These are phyloP conservation scores for Globisporangium mamillatum DNA, from an alignment of 352 stramenopile species.

Conservation along the genomic window DNA sequence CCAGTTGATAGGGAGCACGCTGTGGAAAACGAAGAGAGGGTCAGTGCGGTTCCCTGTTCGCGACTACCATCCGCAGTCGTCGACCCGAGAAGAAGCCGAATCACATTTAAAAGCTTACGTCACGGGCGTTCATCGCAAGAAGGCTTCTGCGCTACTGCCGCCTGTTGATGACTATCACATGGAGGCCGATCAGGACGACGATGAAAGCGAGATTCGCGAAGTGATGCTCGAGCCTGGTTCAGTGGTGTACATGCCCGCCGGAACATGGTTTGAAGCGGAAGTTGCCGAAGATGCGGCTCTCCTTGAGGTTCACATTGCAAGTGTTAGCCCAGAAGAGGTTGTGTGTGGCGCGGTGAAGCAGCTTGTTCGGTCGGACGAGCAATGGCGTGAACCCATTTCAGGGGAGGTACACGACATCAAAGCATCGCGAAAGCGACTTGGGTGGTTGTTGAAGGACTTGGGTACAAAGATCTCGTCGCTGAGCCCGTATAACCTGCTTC, in stretches of 20 bases:
- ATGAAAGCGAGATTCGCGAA: conserved; percentile 1
- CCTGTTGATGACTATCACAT: conserved; percentile 19
- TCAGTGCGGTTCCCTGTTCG: conserved; percentile 23
- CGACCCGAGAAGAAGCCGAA: conserved; percentile 1
- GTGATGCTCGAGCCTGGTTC: conserved; percentile 31
- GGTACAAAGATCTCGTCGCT: conserved; percentile 17
- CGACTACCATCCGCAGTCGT: conserved; percentile 26
- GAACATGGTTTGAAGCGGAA: conserved; percentile 43
- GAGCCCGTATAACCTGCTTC: conserved; percentile 28
- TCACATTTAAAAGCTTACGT: conserved; percentile 21
- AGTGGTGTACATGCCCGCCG: conserved; percentile 48
- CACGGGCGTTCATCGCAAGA: neutral
- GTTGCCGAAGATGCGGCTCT: conserved; percentile 25
- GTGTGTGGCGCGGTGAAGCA: conserved; percentile 29
- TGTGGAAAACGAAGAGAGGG: conserved; percentile 27
- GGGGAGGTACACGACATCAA: conserved; percentile 16
- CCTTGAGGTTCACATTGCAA: conserved; percentile 43
- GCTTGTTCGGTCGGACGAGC: conserved; percentile 25
- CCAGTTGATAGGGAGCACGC: conserved; percentile 27
- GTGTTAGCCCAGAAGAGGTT: conserved; percentile 24
- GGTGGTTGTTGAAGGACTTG: conserved; percentile 24
- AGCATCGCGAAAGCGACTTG: conserved; percentile 13
- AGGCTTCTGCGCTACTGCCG: conserved; percentile 7
- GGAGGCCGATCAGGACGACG: conserved; percentile 17
- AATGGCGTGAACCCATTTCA: conserved; percentile 22